Base-by-base conservation (phyloP, 2,329 filamentous ascomycete species). In the Fusarium burgessii region DNA sequence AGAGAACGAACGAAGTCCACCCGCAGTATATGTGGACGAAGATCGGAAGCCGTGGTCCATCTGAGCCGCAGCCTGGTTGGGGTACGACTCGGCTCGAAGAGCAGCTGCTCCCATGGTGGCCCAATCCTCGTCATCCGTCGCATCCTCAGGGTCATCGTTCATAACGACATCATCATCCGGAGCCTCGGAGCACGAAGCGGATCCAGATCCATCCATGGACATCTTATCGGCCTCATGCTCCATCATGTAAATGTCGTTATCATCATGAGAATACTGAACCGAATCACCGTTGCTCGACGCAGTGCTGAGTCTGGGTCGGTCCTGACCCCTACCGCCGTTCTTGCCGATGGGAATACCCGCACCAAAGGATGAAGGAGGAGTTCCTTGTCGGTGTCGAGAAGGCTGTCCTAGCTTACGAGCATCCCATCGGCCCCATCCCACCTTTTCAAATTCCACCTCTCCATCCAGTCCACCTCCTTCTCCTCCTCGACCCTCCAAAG, bases 81-180 rank as follows among this genome's bases (percentile, higher is more conserved):
- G 85, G 76, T 90, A 90, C 10, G 89, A 91, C 51, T 87, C 86
- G 64, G 89, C 88, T 71, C 95, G 91, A 74, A 98, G 87, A 72
- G 93, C 93, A 58, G 92, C 94, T 33, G 95, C 93, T 58, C 94
- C 95, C 68, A 97, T 92, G 56, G 92, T 90, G 49, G 93, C 93
- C 95, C 95, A 98, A 82, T 98, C 95, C 81, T 98, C 95, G 78
- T 98, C 94, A 78, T 98, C 96, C 27, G 96, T 98, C 65, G 93
- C 88, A 78, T 97, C 94, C 72, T 92, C 91, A 66, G 93, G 90
- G 77, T 97, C 92, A 74, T 93, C 92, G 75, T 91, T 90, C 84
- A 91, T 89, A 73, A 84, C 84, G 67, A 89, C 85, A 66, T 90
- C 88, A 64, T 92, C 91, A 58, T 90, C 89, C 43, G 88, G 88